phyloP scores from a whole-genome alignment of 2,329 filamentous ascomycete species.

The Rhynchosporium agropyri region DNA sequence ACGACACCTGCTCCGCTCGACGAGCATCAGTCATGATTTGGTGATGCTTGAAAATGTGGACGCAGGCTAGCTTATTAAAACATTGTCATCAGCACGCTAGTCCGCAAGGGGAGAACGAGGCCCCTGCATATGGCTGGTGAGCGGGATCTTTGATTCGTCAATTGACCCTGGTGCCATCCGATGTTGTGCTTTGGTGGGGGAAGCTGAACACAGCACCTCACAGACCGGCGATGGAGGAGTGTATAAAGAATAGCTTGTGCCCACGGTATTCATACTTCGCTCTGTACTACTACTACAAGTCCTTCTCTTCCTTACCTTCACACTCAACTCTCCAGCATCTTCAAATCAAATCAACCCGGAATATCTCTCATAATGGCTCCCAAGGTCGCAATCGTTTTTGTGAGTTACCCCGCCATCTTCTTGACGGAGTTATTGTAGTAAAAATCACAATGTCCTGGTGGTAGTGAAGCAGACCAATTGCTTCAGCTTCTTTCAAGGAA shows the following conservation, averaged over 20 bases:
- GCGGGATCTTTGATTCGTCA: slow-evolving; percentile 12
- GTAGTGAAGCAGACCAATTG: not conserved
- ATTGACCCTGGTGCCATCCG: slow-evolving; percentile 4
- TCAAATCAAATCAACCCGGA: not conserved
- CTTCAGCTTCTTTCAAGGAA: not conserved
- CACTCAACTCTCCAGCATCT: slow-evolving; percentile 12
- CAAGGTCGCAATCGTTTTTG: slow-evolving; percentile 89
- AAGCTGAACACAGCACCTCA: not conserved
- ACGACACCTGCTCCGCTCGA: not conserved
- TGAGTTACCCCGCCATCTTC: slow-evolving; percentile 52
- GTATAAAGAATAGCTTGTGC: slow-evolving; percentile 9
- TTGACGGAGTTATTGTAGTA: slow-evolving; percentile 1
- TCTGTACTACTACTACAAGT: not conserved
- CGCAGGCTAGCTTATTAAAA: slow-evolving; percentile 16
- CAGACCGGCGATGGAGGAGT: not conserved
- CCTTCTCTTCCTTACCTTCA: not conserved
- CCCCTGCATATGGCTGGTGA: not conserved
- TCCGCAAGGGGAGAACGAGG: slow-evolving; percentile 3
- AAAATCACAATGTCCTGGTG: not conserved
- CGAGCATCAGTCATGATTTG: slow-evolving; percentile 24
- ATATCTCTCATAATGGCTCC: slow-evolving; percentile 67
- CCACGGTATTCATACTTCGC: not conserved
- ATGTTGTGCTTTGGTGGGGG: not conserved
- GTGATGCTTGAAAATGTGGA: slow-evolving; percentile 9
- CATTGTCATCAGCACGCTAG: slow-evolving; percentile 17